A percentile compares a stretch with the other conserved stretches of the same genome.
Evolutionary conservation across 2,329 filamentous ascomycete genomes (phyloP).

Genomic region (Lecanicillium sp.): DNA sequence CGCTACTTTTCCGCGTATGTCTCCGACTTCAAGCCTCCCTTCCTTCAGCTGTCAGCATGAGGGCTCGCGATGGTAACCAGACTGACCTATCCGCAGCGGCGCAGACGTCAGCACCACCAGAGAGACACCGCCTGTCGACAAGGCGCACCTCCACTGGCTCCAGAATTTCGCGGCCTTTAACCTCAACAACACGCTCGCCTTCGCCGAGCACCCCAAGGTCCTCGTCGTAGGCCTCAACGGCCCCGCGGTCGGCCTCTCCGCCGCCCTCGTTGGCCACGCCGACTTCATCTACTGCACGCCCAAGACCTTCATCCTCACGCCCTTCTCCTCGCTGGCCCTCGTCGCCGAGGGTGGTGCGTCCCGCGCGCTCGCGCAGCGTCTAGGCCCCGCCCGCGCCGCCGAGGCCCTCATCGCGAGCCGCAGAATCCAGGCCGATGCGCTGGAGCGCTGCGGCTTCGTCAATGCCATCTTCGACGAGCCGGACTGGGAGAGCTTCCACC

Average conservation of each 20-base stretch:
- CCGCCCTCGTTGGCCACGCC: slow-evolving; percentile 73
- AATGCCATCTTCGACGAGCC: slow-evolving; percentile 71
- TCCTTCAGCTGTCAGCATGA: not conserved
- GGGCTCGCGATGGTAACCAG: slow-evolving; percentile 2
- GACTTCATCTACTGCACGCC: slow-evolving; percentile 91
- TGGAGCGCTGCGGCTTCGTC: slow-evolving; percentile 73
- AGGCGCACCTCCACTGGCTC: slow-evolving; percentile 52
- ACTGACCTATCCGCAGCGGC: slow-evolving; percentile 48
- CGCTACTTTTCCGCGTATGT: slow-evolving; percentile 80
- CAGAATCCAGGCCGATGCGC: slow-evolving; percentile 64
- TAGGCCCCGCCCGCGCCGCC: slow-evolving; percentile 78
- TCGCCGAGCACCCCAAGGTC: slow-evolving; percentile 91
- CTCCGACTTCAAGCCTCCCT: too few relatives aligned
- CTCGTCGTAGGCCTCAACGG: slow-evolving; percentile 89
- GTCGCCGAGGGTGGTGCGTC: slow-evolving; percentile 84
- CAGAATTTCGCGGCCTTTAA: slow-evolving; percentile 75
- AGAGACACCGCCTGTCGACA: slow-evolving; percentile 31
- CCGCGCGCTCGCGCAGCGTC: slow-evolving; percentile 68
- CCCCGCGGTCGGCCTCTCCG: slow-evolving; percentile 80
- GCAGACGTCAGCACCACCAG: slow-evolving; percentile 64
- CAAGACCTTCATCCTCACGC: slow-evolving; percentile 78
- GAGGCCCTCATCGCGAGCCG: slow-evolving; percentile 91
- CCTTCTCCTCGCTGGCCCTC: slow-evolving; percentile 83
- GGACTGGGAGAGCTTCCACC: slow-evolving; percentile 63
- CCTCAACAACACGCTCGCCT: slow-evolving; percentile 81